Base-by-base conservation (phyloP, 1,284 basidiomycete genomes). In the Sparassis latifolia region DNA sequence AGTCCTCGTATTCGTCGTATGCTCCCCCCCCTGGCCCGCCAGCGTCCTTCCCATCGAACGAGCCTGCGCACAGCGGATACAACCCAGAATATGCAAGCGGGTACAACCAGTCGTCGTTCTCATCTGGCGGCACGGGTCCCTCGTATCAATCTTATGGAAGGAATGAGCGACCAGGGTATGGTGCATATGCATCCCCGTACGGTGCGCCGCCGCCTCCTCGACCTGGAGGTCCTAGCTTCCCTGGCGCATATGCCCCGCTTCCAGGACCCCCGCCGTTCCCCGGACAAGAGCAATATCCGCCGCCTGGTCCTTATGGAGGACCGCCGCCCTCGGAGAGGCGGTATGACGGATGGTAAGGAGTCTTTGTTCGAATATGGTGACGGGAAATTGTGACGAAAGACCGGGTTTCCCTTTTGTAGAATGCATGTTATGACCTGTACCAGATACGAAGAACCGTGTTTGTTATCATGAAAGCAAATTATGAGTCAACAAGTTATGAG, bases 21-120 rank as follows among this genome's bases (percentile, higher is more conserved):
- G 42, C 47, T 3, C 53, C 58, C 3, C 54, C 55, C n/a, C 50
- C 46, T 12, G 52, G 45, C 33, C 54, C 55, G 10, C 54, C 52
- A 33, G 47, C 45, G 6, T 31, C 38, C 5, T 54, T 49, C 28
- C 40, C 40, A 5, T 27, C 6, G 27, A 28, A 27, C 40, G 40
- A 28, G 27, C 40, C 40, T 12, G 40, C 5, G 9, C 40, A 6
- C 10, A 7, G 40, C 20, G 40, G 40, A 9, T 38, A 38, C n/a
- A n/a, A 7, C 7, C 35, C 35, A 27, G 40, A 6, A 9, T 42
- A 42, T 28, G 28, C 27, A 28, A 5, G 7, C 40, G 20, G 10
- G 40, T 28, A 42, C 40, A 27, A 5, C 6, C 9, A 5, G 10
- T 28, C 9, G 9, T 42, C 35, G n/a, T 38, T 38, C n/a, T n/a